Percentiles rank a stretch among this genome's conserved stretches.
phyloP scores from a whole-genome alignment of 1,284 basidiomycete species.

The Cryptococcus jaspeensis region DNA sequence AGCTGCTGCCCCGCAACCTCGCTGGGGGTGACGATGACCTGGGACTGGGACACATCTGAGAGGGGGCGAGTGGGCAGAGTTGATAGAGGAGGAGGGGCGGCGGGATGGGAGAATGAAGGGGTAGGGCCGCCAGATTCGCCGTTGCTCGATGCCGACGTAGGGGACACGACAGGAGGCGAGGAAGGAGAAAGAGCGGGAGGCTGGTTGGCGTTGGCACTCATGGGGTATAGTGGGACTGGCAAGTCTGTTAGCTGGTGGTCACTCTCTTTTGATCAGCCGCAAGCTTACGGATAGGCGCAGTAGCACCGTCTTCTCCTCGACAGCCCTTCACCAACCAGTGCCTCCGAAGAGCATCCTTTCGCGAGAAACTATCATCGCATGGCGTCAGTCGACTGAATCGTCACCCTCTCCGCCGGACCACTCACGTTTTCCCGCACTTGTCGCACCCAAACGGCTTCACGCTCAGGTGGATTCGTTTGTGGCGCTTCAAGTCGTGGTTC shows the following conservation, averaged over 20 bases:
- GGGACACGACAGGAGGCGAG: slow-evolving; percentile 24
- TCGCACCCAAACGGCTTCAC: slow-evolving; percentile 53
- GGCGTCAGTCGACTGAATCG: not conserved
- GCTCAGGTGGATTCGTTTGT: slow-evolving; percentile 53
- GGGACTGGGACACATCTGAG: slow-evolving; percentile 27
- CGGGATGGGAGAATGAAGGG: slow-evolving; percentile 29
- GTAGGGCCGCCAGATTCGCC: slow-evolving; percentile 3
- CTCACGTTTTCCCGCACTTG: slow-evolving; percentile 51
- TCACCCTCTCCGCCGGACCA: slow-evolving; percentile 6
- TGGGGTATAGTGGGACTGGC: slow-evolving; percentile 36
- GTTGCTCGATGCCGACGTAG: not conserved
- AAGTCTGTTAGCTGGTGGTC: not conserved
- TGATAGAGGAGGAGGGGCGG: slow-evolving; percentile 37
- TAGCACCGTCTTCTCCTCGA: slow-evolving; percentile 47
- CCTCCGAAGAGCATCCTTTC: slow-evolving; percentile 53
- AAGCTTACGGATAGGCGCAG: slow-evolving; percentile 40
- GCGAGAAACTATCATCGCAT: slow-evolving; percentile 42
- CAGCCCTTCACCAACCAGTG: slow-evolving; percentile 54
- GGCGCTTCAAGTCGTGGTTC: slow-evolving; percentile 53
- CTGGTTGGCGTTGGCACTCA: slow-evolving; percentile 24
- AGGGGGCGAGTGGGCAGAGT: slow-evolving; percentile 35
- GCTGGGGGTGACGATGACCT: slow-evolving; percentile 44
- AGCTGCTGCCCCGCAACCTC: slow-evolving; percentile 27
- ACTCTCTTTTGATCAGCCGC: too few relatives aligned
- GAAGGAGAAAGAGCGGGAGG: slow-evolving; percentile 41